These are phyloP conservation scores for Neurospora sp. DNA, from an alignment of 495 filamentous ascomycete species.

Conservation along the genomic window DNA sequence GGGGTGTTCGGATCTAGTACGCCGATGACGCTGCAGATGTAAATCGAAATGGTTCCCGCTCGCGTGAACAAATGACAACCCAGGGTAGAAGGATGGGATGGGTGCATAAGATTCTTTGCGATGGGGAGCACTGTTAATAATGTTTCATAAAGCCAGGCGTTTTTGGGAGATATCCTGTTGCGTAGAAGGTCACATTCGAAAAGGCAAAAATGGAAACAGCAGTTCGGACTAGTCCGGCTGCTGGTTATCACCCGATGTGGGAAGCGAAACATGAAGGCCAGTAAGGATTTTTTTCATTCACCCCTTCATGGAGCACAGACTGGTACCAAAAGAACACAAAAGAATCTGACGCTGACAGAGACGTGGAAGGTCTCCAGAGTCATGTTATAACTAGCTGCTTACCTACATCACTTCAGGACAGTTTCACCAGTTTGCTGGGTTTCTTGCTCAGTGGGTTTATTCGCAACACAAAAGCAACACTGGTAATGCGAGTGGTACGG, in stretches of 20 bases:
- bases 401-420: background rate
- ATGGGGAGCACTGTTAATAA: background rate
- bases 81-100: background rate
- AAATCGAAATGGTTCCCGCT: background rate
- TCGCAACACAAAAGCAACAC: background rate
- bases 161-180: background rate
- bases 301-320: background rate
- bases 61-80: background rate
- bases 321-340: background rate
- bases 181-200: background rate
- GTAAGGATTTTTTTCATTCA: background rate
- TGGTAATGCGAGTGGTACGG: background rate
- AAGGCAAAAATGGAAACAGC: background rate
- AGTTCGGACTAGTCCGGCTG: background rate
- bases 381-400: background rate
- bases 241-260: background rate
- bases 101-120: background rate
- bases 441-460: background rate
- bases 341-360: background rate
- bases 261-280: background rate
- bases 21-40: background rate
- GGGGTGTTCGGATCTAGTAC: conserved; percentile 45
- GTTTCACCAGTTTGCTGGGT: background rate
- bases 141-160: background rate
- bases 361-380: background rate